A percentile compares a stretch with the other conserved stretches of the same genome.
These are phyloP conservation scores for Tylopilus felleus DNA, from an alignment of 768 basidiomycete species.

Conservation along the genomic window DNA sequence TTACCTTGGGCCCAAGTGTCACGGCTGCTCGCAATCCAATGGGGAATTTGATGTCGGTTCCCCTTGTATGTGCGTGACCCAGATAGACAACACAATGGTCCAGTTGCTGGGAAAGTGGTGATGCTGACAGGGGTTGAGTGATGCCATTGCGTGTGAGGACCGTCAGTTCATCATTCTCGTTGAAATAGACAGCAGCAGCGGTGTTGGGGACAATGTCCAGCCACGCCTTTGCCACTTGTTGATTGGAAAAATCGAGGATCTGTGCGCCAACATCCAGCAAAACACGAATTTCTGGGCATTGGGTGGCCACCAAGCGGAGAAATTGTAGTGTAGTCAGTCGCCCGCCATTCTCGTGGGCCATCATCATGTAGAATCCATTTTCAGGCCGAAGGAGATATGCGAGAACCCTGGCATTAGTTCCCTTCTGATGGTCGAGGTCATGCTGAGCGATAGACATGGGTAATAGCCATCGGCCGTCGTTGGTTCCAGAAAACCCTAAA, in stretches of 20 bases:
- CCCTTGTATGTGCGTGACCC: too few relatives aligned
- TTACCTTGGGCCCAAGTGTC: too few relatives aligned
- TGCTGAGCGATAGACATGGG: constrained; percentile 32
- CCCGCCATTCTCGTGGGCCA: too few relatives aligned
- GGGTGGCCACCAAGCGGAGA: too few relatives aligned
- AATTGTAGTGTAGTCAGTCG: too few relatives aligned
- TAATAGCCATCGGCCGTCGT: constrained; percentile 35
- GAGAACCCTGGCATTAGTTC: constrained; percentile 42
- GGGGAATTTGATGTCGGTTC: constrained; percentile 36
- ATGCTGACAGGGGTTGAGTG: constrained; percentile 22
- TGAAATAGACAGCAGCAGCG: constrained; percentile 27
- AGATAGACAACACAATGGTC: constrained; percentile 34
- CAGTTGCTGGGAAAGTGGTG: constrained; percentile 27
- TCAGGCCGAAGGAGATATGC: too few relatives aligned
- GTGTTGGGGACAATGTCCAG: constrained; percentile 19
- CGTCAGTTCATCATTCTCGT: constrained; percentile 26
- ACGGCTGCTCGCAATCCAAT: constrained; percentile 30
- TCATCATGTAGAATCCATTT: too few relatives aligned
- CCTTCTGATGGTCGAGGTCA: constrained; percentile 23
- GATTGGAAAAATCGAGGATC: too few relatives aligned
- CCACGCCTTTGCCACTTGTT: constrained; percentile 40
- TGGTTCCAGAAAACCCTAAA: constrained; percentile 35
- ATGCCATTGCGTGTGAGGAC: constrained; percentile 23
- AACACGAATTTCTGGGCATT: too few relatives aligned
- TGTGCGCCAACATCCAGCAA: too few relatives aligned